Conservation (phyloP, 2,329 filamentous ascomycete genomes). For the Tolypocladium sp. region DNA sequence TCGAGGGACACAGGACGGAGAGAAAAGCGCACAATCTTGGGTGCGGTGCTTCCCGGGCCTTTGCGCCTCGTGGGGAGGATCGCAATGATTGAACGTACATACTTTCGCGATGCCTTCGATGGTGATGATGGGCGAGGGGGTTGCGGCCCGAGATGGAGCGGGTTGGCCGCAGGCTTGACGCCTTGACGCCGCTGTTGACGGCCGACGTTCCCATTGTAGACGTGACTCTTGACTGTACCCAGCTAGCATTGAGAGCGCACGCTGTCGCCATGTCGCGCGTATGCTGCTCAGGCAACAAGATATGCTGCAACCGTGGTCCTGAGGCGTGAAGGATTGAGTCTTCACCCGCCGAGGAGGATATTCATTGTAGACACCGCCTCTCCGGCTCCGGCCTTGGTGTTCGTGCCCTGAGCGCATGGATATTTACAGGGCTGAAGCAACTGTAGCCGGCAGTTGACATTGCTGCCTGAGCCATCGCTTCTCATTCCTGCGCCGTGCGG, state of each 20-base stretch:
- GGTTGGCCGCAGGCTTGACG: neutral
- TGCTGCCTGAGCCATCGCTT: no score
- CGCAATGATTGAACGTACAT: constrained; percentile 54
- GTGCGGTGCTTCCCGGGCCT: constrained; percentile 44
- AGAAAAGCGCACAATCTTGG: constrained; percentile 49
- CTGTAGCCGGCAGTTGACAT: no score
- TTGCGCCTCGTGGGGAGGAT: constrained; percentile 38
- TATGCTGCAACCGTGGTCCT: neutral
- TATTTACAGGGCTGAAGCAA: no score
- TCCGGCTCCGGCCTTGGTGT: no score
- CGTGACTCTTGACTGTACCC: neutral
- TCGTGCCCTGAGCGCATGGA: no score
- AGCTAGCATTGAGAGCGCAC: neutral
- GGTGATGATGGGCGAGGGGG: neutral
- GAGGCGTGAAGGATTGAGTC: neutral
- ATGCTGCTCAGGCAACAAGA: neutral
- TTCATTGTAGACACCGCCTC: neutral
- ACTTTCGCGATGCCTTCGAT: neutral
- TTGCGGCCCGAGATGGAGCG: no score
- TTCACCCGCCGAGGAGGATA: neutral
- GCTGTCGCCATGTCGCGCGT: neutral
- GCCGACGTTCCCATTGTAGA: neutral
- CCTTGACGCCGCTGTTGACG: neutral
- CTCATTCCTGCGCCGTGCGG: no score
- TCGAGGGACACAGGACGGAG: constrained; percentile 40